Evolutionary conservation across 768 basidiomycete genomes (phyloP), one percentile per base, ranked within the genome.

Genomic region (Suillus plorans): DNA sequence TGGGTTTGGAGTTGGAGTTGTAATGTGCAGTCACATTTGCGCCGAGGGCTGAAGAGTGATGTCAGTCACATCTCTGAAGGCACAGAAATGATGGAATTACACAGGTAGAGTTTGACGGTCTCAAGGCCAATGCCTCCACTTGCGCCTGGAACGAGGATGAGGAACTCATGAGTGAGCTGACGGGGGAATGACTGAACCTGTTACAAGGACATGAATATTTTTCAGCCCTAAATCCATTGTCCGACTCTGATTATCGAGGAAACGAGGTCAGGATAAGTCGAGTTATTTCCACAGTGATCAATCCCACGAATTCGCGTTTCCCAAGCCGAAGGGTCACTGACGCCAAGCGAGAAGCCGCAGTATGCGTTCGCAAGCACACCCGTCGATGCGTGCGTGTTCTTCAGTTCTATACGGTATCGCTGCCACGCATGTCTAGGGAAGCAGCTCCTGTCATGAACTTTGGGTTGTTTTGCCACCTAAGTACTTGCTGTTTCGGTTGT

Each of bases 101-200:
- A 80, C 37, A 87, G 80, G 70, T 86, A 91, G 1, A 84, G 71
- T 13, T 79, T 79, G n/a, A 80, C 80, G 2, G 86, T 89, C 68
- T 84, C 86, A 1, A 90, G 78, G 13, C 91, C 91, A 42, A 93
- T 92, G 1, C 89, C 90, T 10, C 90, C 89, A 68, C 86, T 90
- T 2, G 90, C 89, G 58, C 91, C 91, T 87, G 70, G 28, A 5
- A n/a, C 28, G 36, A 39, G 59, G 12, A 41, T 59, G 13, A 61
- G 50, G 37, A 18, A 31, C 45, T 39, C 16, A 60, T 8, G 36
- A 39, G 13, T 7, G 10, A 42, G 28, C 16, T 61, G 37, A 25
- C 16, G 16, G 45, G 5, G 16, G 16, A 45, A 45, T 13, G 9
- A 63, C 44, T n/a, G 63, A 56, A 88, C 89, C 89, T 64, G 89